Base-by-base conservation (phyloP, 2,329 filamentous ascomycete genomes). In the Rutstroemia sp. region DNA sequence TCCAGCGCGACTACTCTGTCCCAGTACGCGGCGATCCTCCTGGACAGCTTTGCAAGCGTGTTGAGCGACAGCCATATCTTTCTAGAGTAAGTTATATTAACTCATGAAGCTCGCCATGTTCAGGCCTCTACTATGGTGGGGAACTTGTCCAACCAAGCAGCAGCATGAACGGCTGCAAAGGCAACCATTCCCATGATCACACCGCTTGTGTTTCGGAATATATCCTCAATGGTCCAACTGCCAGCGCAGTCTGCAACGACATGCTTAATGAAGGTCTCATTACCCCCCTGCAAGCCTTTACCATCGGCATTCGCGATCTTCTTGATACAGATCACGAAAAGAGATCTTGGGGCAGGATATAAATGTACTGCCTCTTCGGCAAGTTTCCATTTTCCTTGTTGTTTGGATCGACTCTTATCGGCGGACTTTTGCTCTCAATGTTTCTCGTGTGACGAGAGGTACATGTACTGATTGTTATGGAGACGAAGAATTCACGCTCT, bases 111-210 rank as follows among this genome's bases (percentile, higher is more conserved):
- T 6, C 54, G 48, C 58, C 60, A 60, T 21, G 58, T 46, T 19
- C 38, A 50, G 38, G 16, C 17, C 21, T 61, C 54, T 3, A 57
- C 19, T 3, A 23, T 8, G 2, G 55, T 25, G 0, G 59, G 58
- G 19, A 62, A 62, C 21, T 59, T 55, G 4, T 59, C 54, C n/a
- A 59, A 49, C 57, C 55, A 62, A 3, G 59, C 58, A 0, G 57
- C 53, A 39, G 55, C 52, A 36, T 61, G 59, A 8, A 61, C 39
- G 2, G 36, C 51, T 4, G 57, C 56, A 30, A 58, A 62, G 5
- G 58, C 56, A n/a, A 58, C 51, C 23, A 60, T 58, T 3, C 60
- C 58, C 21, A 61, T 57, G 2, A 60, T 23, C 5, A 58, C 48
- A 40, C 57, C 59, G n/a, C 45, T 54, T 3, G 47, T 53, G n/a